phyloP scores from a whole-genome alignment of 805 yeast genomes.

The Candida arabinofermentans region DNA sequence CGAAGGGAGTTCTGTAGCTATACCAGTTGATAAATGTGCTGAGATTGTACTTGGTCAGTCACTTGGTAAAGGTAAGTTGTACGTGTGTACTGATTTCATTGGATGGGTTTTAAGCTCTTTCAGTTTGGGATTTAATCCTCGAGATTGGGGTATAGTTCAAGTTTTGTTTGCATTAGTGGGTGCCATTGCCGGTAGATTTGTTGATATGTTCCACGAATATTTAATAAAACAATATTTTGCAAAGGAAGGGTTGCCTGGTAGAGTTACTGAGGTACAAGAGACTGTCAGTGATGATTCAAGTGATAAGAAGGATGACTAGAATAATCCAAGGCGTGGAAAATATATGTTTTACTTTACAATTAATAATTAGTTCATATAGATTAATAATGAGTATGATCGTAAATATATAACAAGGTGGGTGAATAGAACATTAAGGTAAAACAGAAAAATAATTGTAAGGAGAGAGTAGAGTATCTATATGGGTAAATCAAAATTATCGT shows the following conservation, averaged over 20 bases:
- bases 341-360: too few relatives aligned
- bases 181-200: slow-evolving; percentile 57
- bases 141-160: slow-evolving; percentile 54
- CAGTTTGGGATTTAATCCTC: slow-evolving; percentile 66
- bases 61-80: slow-evolving; percentile 62
- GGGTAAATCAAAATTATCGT: too few relatives aligned
- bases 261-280: slow-evolving; percentile 1
- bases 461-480: too few relatives aligned
- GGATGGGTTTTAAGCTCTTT: slow-evolving; percentile 77
- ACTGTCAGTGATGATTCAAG: neutral
- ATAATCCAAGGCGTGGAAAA: too few relatives aligned
- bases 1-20: slow-evolving; percentile 80
- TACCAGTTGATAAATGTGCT: slow-evolving; percentile 65
- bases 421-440: too few relatives aligned
- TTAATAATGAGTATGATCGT: too few relatives aligned
- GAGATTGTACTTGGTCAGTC: slow-evolving; percentile 45
- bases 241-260: slow-evolving; percentile 20
- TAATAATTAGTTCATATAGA: too few relatives aligned
- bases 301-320: neutral
- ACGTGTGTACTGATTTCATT: slow-evolving; percentile 74
- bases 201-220: slow-evolving; percentile 43
- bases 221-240: slow-evolving; percentile 51
- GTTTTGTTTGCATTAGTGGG: slow-evolving; percentile 43
- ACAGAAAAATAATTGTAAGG: too few relatives aligned
- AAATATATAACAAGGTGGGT: too few relatives aligned